Percentiles rank a stretch among this genome's conserved stretches.
Evolutionary conservation across 2,329 filamentous ascomycete genomes (phyloP).

Genomic region (Penicillium sp.): DNA sequence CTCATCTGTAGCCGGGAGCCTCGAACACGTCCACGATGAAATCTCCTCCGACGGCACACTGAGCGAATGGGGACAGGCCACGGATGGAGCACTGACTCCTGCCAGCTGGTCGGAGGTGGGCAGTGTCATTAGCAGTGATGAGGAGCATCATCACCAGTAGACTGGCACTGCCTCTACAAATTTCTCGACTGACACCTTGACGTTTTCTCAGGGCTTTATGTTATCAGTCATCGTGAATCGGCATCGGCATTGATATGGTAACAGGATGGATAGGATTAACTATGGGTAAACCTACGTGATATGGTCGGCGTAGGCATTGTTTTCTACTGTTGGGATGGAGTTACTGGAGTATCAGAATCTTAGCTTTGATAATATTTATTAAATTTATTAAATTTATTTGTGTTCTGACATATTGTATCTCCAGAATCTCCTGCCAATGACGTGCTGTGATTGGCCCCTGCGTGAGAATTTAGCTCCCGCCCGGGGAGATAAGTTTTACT

Average conservation of each 20-base stretch:
- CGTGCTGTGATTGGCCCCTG: neutral
- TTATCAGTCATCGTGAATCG: too few relatives aligned
- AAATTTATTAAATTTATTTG: too few relatives aligned
- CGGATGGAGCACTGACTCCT: slow-evolving; percentile 33
- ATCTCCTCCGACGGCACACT: slow-evolving; percentile 35
- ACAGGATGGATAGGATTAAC: too few relatives aligned
- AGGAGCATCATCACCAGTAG: slow-evolving; percentile 21
- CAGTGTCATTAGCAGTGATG: slow-evolving; percentile 41
- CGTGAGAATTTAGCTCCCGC: neutral
- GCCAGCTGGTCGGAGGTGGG: slow-evolving; percentile 44
- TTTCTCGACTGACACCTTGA: too few relatives aligned
- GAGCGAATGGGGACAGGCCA: slow-evolving; percentile 34
- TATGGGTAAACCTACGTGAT: neutral
- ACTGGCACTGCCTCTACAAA: neutral
- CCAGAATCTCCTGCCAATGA: neutral
- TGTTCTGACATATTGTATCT: too few relatives aligned
- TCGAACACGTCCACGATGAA: slow-evolving; percentile 35
- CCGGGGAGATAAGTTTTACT: too few relatives aligned
- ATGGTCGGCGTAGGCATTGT: neutral
- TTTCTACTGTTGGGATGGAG: neutral
- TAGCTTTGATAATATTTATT: neutral
- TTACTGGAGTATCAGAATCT: neutral
- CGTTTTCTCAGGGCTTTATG: too few relatives aligned
- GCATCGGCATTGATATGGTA: neutral
- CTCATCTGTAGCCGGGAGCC: slow-evolving; percentile 34